phyloP scores from a whole-genome alignment of 1,284 basidiomycete genomes.

The Pholiota adiposa region DNA sequence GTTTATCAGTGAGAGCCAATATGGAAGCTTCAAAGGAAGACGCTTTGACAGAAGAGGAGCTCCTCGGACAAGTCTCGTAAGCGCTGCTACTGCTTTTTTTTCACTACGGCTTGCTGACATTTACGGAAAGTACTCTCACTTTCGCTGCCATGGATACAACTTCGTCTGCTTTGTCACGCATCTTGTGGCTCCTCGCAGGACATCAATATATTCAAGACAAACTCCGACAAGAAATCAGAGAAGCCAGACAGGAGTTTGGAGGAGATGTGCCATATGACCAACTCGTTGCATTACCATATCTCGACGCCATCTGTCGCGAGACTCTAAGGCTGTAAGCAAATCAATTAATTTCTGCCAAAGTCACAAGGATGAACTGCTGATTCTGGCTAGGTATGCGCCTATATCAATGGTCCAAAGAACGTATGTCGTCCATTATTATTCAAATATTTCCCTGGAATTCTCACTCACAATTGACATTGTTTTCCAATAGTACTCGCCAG shows the following conservation, averaged over 20 bases:
- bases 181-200: conserved; percentile 39
- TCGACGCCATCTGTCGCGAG: conserved; percentile 48
- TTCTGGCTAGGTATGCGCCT: conserved; percentile 33
- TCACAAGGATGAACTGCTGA: not conserved
- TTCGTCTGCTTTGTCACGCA: conserved; percentile 42
- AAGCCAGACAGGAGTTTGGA: conserved; percentile 27
- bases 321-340: conserved; percentile 42
- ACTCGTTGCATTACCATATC: conserved; percentile 41
- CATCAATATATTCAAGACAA: conserved; percentile 42
- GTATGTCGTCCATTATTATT: conserved; percentile 27
- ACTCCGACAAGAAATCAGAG: conserved; percentile 39
- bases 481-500: conserved; percentile 25
- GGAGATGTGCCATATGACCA: conserved; percentile 38
- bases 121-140: conserved; percentile 41
- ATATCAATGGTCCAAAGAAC: conserved; percentile 27
- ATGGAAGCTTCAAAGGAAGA: conserved; percentile 37
- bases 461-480: not conserved
- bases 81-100: conserved; percentile 15
- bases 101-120: not conserved
- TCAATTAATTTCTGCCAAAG: not conserved
- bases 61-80: conserved; percentile 46
- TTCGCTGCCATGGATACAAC: conserved; percentile 54
- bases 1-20: conserved; percentile 40
- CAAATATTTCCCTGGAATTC: no score
- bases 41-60: conserved; percentile 35